phyloP scores from a whole-genome alignment of 306 rosid genomes.

The Pueraria montana region DNA sequence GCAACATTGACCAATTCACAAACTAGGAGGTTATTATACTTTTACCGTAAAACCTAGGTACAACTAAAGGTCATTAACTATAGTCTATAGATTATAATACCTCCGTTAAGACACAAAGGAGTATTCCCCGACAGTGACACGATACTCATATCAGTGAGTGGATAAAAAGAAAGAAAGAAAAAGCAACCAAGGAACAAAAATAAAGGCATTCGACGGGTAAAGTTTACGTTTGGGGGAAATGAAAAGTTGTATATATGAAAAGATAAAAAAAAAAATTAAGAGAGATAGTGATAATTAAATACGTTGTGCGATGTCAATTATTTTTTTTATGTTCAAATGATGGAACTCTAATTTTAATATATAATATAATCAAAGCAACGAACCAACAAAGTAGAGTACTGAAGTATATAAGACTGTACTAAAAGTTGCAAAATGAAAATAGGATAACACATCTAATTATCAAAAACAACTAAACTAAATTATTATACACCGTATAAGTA shows the following conservation, averaged over 20 bases:
- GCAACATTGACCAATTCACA: slow-evolving; percentile 4
- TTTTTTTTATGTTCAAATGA: neutral
- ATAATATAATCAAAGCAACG: slow-evolving; percentile 34
- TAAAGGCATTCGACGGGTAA: slow-evolving; percentile 40
- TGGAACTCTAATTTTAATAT: slow-evolving; percentile 9
- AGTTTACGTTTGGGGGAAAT: neutral
- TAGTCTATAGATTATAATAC: neutral
- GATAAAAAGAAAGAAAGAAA: neutral
- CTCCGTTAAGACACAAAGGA: neutral
- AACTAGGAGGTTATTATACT: neutral
- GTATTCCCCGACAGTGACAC: slow-evolving; percentile 2
- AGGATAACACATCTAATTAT: neutral
- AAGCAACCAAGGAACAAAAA: neutral
- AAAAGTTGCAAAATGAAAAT: slow-evolving; percentile 26
- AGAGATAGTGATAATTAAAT: neutral
- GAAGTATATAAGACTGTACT: slow-evolving; percentile 18
- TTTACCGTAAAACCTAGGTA: slow-evolving; percentile 18
- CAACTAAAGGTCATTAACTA: neutral
- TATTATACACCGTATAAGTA: slow-evolving; percentile 28
- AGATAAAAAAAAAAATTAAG: neutral
- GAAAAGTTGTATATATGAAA: neutral
- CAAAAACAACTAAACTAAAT: neutral
- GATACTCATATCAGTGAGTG: neutral
- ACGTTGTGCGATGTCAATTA: neutral
- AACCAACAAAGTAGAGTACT: slow-evolving; percentile 33